Evolutionary conservation across 1,284 basidiomycete species (phyloP).

Genomic region (Apiotrichum gamsii): DNA sequence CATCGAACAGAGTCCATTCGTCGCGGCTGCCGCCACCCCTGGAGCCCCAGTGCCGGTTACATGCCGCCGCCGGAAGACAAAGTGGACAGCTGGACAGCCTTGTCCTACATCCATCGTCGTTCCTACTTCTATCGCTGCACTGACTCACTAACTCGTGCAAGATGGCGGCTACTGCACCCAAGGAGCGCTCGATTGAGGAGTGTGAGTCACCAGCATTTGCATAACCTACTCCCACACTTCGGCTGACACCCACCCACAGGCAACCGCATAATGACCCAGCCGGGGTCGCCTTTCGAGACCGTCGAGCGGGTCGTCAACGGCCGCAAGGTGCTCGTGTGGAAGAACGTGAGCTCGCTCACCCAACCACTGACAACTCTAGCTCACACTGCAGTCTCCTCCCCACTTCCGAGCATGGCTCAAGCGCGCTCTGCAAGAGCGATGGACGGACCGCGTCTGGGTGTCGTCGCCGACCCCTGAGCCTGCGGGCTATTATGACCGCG

Average conservation of each 20-base stretch:
- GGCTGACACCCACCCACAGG: too few relatives aligned
- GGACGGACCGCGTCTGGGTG: not conserved
- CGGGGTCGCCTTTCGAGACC: slow-evolving; percentile 34
- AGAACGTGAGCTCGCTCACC: slow-evolving; percentile 25
- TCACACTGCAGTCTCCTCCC: not conserved
- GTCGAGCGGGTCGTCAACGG: slow-evolving; percentile 26
- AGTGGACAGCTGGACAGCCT: too few relatives aligned
- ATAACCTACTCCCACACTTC: not conserved
- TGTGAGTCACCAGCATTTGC: not conserved
- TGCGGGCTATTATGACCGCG: not conserved
- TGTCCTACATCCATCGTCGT: too few relatives aligned
- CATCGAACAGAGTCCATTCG: too few relatives aligned
- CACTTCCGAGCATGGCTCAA: not conserved
- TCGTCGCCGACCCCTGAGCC: slow-evolving; percentile 1
- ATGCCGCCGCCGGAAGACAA: too few relatives aligned
- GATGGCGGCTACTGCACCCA: not conserved
- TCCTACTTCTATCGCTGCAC: too few relatives aligned
- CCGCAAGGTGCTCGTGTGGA: slow-evolving; percentile 27
- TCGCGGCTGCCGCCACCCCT: too few relatives aligned
- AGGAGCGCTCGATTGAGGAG: not conserved
- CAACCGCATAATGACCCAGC: slow-evolving; percentile 22
- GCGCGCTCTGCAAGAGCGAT: not conserved
- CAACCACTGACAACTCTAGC: not conserved
- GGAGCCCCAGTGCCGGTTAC: too few relatives aligned
- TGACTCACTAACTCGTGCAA: not conserved